Evolutionary conservation across 495 filamentous ascomycete genomes (phyloP), one percentile per base, ranked within the genome.

Genomic region (Stereocaulon alpinum): DNA sequence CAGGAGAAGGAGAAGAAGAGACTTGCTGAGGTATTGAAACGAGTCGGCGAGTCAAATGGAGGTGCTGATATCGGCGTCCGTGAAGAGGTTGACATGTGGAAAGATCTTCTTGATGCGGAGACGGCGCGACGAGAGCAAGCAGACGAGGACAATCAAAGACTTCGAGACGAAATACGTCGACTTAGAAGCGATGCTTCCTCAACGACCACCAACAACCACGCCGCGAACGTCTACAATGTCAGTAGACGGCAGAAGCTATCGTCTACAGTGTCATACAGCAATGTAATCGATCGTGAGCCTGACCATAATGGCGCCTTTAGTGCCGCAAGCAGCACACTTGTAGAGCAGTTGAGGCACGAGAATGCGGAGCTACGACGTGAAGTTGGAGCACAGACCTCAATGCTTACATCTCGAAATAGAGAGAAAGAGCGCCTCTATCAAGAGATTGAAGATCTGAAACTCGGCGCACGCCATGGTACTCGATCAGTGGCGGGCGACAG

Each of bases 401-500:
- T 97, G 92, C 82, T 98, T 9, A 96, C 94, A 5, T 96, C 93
- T 37, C 81, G 93, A 7, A 96, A 97, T 65, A 83, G 89, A 37
- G 93, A 98, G 69, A 92, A 93, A 67, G 91, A 96, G 64, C 85
- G 91, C 4, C 77, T 98, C 17, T 94, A 96, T 67, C 88, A 95
- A 61, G 93, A 98, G 67, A 98, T 96, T 47, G 93, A 98, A 72
- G 90, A 96, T 56, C 79, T 97, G 51, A 98, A 97, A 68, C 80
- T 97, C 60, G 82, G 84, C 4, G 84, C 89, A 61, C 83, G 89
- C 15, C 85, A 86, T 61, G 76, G 74, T 30, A 72, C 70, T 40
- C 76, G 80, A 44, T 86, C 83, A 3, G 70, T 91, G 17, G 83
- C 91, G 10, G 86, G 91, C 17, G 93, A 98, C 60, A 94, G 90